These are phyloP conservation scores for Tripidium arundinaceum DNA, from an alignment of 202 grass and related monocot species.

Conservation along the genomic window DNA sequence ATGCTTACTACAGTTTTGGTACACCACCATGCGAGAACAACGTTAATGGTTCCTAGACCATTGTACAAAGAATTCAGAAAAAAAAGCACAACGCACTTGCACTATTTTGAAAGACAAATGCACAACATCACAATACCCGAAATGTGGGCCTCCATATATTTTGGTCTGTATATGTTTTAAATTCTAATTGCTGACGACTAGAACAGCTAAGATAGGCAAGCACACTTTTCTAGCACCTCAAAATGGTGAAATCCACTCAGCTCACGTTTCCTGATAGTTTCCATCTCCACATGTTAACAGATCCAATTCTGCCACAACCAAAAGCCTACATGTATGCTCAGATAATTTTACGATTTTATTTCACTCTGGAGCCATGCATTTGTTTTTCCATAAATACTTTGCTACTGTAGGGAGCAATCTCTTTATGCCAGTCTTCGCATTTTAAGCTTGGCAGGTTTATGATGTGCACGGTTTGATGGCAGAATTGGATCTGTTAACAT, in stretches of 20 bases:
- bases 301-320: not conserved
- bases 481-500: not conserved
- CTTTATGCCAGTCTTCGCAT: not conserved
- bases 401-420: not conserved
- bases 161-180: not conserved
- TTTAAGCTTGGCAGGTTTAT: slow-evolving; percentile 12
- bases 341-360: not conserved
- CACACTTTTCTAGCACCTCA: not conserved
- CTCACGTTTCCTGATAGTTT: not conserved
- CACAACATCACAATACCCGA: not conserved
- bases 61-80: not conserved
- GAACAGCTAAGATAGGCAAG: not conserved
- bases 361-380: not conserved
- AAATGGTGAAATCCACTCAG: not conserved
- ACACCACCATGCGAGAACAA: not conserved
- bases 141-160: not conserved
- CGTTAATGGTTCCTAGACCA: not conserved
- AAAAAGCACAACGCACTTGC: not conserved
- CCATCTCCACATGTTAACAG: not conserved
- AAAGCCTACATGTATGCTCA: not conserved
- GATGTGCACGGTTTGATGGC: not conserved
- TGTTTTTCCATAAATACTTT: not conserved
- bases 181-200: too few species aligned
- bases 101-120: not conserved
- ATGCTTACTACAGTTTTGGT: not conserved